Evolutionary conservation across 1,284 basidiomycete genomes (phyloP).

Genomic region (Apiotrichum akiyoshidainum): DNA sequence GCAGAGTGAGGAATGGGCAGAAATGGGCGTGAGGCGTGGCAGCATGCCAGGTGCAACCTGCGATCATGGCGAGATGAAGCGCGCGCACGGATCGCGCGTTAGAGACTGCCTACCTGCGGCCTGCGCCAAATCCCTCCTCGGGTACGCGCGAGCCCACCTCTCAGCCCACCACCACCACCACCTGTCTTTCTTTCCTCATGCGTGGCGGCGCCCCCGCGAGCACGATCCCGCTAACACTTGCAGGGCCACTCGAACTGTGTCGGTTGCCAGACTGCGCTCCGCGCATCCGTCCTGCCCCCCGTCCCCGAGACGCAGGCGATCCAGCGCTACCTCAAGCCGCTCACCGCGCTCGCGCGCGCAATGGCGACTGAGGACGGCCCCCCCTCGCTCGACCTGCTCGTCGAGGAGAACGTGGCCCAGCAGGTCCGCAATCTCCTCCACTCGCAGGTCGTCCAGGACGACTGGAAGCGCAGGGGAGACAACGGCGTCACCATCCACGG

Average conservation of each 20-base stretch:
- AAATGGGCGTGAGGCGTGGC: too few species aligned
- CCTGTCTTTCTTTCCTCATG: too few species aligned
- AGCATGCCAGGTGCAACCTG: too few species aligned
- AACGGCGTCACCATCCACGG: constrained; percentile 45
- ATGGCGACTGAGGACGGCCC: constrained; percentile 38
- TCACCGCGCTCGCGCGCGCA: constrained; percentile 37
- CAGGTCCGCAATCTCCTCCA: constrained; percentile 44
- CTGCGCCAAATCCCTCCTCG: too few species aligned
- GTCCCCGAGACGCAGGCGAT: constrained; percentile 36
- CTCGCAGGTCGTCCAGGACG: constrained; percentile 38
- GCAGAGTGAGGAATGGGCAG: too few species aligned
- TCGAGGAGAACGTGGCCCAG: constrained; percentile 44
- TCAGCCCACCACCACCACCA: too few species aligned
- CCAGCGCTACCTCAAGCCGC: constrained; percentile 42
- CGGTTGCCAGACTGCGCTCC: constrained; percentile 45
- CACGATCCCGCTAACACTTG: neutral
- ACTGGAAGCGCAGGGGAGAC: constrained; percentile 43
- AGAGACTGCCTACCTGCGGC: too few species aligned
- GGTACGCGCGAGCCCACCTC: too few species aligned
- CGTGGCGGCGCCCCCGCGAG: too few species aligned
- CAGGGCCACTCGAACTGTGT: constrained; percentile 50
- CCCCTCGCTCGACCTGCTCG: constrained; percentile 41
- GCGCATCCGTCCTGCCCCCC: constrained; percentile 38
- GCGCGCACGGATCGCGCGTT: too few species aligned
- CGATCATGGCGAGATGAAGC: too few species aligned